Evolutionary conservation across 129 eudicot species (phyloP).

Genomic region (Apium graveolens): DNA sequence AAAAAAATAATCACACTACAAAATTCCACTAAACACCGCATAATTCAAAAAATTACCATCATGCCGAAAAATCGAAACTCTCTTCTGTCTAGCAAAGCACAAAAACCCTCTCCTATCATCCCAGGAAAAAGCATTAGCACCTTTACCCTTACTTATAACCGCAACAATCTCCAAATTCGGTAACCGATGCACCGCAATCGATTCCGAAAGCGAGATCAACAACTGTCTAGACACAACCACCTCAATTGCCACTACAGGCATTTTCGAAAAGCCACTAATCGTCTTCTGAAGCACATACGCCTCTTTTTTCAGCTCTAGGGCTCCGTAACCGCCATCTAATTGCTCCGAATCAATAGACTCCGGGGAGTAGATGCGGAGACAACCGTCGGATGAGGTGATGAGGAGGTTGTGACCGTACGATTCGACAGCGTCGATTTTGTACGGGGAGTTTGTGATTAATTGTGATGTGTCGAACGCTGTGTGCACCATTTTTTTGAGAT

Average conservation of each 20-base stretch:
- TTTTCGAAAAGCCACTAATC: constrained; percentile 55
- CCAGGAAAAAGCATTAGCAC: constrained; percentile 78
- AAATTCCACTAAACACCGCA: not conserved
- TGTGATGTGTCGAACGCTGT: constrained; percentile 7
- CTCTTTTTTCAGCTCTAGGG: constrained; percentile 43
- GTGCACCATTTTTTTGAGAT: not conserved
- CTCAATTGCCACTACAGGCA: constrained; percentile 61
- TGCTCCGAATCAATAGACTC: constrained; percentile 33
- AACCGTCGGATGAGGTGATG: constrained; percentile 66
- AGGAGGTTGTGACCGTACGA: constrained; percentile 44
- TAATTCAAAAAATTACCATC: constrained; percentile 43
- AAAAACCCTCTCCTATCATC: constrained; percentile 68
- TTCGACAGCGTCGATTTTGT: constrained; percentile 3
- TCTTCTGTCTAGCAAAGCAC: constrained; percentile 80
- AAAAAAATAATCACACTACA: not conserved
- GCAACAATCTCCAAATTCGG: constrained; percentile 74
- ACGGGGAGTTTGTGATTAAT: not conserved
- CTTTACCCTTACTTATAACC: constrained; percentile 81
- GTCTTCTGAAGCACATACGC: constrained; percentile 57
- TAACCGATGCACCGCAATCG: constrained; percentile 59
- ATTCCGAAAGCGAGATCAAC: constrained; percentile 63
- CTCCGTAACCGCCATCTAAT: constrained; percentile 24
- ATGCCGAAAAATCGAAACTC: constrained; percentile 70
- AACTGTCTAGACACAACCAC: constrained; percentile 57
- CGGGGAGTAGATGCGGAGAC: constrained; percentile 68